Percentiles rank a stretch among this genome's conserved stretches.
These are phyloP conservation scores for Platanus orientalis DNA, from an alignment of 164 flowering plant species.

Conservation along the genomic window DNA sequence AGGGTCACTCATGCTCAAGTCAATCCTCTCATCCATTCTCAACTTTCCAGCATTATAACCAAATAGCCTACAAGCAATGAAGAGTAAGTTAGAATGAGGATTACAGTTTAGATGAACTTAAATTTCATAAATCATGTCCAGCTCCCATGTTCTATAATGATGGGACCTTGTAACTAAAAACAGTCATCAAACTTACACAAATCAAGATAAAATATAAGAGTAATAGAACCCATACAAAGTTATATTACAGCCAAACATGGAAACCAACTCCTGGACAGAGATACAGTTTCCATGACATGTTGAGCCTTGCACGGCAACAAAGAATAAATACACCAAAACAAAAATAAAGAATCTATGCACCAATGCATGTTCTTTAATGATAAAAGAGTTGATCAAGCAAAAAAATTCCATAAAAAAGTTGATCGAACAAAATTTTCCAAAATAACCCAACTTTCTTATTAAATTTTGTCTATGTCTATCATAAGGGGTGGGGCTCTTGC, in stretches of 20 bases:
- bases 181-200: no score
- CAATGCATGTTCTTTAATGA: neutral
- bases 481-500: no score
- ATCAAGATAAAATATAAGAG: neutral
- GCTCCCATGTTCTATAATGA: no score
- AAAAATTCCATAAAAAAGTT: no score
- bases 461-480: no score
- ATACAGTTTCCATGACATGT: neutral
- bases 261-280: neutral
- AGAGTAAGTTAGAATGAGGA: no score
- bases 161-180: no score
- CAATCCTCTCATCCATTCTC: constrained; percentile 90
- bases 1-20: constrained; percentile 93
- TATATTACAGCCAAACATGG: neutral
- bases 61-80: constrained; percentile 67
- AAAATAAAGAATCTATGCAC: neutral
- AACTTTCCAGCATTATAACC: constrained; percentile 80
- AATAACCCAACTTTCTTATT: no score
- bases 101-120: neutral
- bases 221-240: neutral
- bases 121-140: neutral
- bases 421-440: no score
- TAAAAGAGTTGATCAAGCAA: no score
- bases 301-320: no score
- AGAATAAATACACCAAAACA: no score